Evolutionary conservation across 129 eudicot species (phyloP).

Genomic region (Lactuca saligna): DNA sequence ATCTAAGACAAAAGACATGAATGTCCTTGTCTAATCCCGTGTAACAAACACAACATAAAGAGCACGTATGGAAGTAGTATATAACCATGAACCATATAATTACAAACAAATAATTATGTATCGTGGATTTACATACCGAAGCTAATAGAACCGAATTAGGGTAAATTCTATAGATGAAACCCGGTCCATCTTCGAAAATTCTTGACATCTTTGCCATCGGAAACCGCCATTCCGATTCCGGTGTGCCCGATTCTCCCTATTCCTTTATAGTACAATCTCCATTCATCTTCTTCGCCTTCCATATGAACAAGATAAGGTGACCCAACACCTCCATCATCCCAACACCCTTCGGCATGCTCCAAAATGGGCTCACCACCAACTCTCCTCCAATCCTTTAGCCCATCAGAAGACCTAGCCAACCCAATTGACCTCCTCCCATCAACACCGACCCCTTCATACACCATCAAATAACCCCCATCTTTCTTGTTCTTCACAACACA

Average conservation of each 20-base stretch:
- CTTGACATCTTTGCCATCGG: slow-evolving; percentile 50
- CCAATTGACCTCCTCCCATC: slow-evolving; percentile 73
- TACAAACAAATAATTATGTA: slow-evolving; percentile 22
- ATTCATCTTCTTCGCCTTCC: slow-evolving; percentile 80
- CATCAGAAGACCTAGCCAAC: slow-evolving; percentile 64
- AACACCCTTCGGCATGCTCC: slow-evolving; percentile 42
- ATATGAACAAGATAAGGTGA: slow-evolving; percentile 81
- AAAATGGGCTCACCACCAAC: slow-evolving; percentile 47
- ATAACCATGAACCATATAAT: slow-evolving; percentile 16
- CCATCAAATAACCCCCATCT: slow-evolving; percentile 90
- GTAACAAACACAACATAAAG: background rate
- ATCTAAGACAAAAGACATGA: too few species aligned
- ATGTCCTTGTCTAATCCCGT: too few species aligned
- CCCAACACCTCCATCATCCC: slow-evolving; percentile 81
- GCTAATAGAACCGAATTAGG: background rate
- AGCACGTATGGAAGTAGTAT: background rate
- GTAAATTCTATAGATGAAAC: slow-evolving; percentile 45
- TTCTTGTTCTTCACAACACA: slow-evolving; percentile 54
- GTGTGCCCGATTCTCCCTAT: slow-evolving; percentile 50
- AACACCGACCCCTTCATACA: slow-evolving; percentile 79
- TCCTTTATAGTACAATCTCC: slow-evolving; percentile 91
- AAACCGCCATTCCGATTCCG: slow-evolving; percentile 86
- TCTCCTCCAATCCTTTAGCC: slow-evolving; percentile 69
- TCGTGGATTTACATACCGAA: slow-evolving; percentile 22
- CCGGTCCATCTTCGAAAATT: slow-evolving; percentile 64